A percentile compares a stretch with the other conserved stretches of the same genome.
Evolutionary conservation across 208 protist genomes (phyloP).

Genomic region (Angomonas ambiguus): DNA sequence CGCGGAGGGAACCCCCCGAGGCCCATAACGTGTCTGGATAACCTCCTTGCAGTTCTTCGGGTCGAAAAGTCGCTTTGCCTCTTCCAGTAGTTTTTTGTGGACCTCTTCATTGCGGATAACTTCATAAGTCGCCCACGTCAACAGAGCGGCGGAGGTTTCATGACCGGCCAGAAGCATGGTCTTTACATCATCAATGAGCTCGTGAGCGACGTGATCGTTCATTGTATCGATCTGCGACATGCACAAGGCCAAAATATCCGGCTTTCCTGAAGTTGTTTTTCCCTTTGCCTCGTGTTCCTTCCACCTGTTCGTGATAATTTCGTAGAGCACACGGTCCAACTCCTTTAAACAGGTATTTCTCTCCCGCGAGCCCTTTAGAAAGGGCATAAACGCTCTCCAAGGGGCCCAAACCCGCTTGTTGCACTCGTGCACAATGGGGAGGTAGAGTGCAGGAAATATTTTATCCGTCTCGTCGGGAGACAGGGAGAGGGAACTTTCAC

Average conservation of each 20-base stretch:
- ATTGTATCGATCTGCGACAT: slow-evolving; percentile 76
- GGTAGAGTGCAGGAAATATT: slow-evolving; percentile 86
- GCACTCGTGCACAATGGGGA: slow-evolving; percentile 90
- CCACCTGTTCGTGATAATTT: slow-evolving; percentile 73
- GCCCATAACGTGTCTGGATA: slow-evolving; percentile 58
- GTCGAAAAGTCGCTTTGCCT: slow-evolving; percentile 72
- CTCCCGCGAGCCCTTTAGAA: slow-evolving; percentile 59
- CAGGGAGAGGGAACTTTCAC: slow-evolving; percentile 75
- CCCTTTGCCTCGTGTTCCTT: slow-evolving; percentile 37
- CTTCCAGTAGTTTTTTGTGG: slow-evolving; percentile 43
- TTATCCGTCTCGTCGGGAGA: slow-evolving; percentile 77
- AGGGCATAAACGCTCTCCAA: slow-evolving; percentile 82
- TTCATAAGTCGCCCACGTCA: slow-evolving; percentile 91
- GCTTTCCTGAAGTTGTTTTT: slow-evolving; percentile 23
- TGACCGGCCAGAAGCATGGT: slow-evolving; percentile 88
- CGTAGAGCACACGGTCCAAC: slow-evolving; percentile 68
- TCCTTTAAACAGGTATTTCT: slow-evolving; percentile 60
- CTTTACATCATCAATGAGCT: slow-evolving; percentile 87
- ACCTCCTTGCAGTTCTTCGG: slow-evolving; percentile 43
- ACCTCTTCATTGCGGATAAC: slow-evolving; percentile 59
- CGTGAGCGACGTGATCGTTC: slow-evolving; percentile 39
- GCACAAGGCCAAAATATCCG: slow-evolving; percentile 76
- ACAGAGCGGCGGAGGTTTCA: slow-evolving; percentile 83
- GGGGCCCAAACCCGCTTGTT: slow-evolving; percentile 86
- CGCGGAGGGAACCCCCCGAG: slow-evolving; percentile 52